phyloP scores from a whole-genome alignment of 2,329 filamentous ascomycete genomes.

The Xylaria sp. region DNA sequence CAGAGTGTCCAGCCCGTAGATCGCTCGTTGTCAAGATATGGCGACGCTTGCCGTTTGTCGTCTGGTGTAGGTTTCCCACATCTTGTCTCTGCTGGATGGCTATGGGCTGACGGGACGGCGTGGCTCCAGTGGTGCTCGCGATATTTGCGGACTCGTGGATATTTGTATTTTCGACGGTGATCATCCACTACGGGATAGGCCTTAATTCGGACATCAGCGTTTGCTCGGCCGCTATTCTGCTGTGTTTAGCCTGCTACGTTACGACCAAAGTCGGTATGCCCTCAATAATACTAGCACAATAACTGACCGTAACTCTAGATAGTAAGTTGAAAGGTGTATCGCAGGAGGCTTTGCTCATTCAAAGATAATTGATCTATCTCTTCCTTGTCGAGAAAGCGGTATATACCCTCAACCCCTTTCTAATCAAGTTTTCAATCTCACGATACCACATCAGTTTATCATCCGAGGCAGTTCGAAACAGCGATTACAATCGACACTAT shows the following conservation, averaged over 20 bases:
- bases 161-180: constrained; percentile 60
- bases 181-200: constrained; percentile 60
- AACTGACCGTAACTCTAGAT: constrained; percentile 13
- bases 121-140: constrained; percentile 56
- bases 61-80: constrained; percentile 44
- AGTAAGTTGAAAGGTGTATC: constrained; percentile 4
- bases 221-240: constrained; percentile 61
- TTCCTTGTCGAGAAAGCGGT: constrained; percentile 68
- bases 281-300: not conserved
- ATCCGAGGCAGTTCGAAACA: constrained; percentile 55
- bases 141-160: constrained; percentile 63
- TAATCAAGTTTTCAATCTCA: constrained; percentile 11
- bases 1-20: constrained; percentile 40
- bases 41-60: constrained; percentile 45
- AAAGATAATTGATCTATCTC: constrained; percentile 58
- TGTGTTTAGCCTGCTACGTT: constrained; percentile 65
- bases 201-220: constrained; percentile 53
- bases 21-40: constrained; percentile 42
- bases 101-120: not conserved
- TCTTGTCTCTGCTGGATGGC: not conserved
- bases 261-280: constrained; percentile 57
- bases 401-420: constrained; percentile 27
- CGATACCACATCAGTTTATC: constrained; percentile 49
- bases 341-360: constrained; percentile 1
- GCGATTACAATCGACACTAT: constrained; percentile 59